Evolutionary conservation across 768 basidiomycete species (phyloP), one percentile per base, ranked within the genome.

Genomic region (Leccinum longicurvipes): DNA sequence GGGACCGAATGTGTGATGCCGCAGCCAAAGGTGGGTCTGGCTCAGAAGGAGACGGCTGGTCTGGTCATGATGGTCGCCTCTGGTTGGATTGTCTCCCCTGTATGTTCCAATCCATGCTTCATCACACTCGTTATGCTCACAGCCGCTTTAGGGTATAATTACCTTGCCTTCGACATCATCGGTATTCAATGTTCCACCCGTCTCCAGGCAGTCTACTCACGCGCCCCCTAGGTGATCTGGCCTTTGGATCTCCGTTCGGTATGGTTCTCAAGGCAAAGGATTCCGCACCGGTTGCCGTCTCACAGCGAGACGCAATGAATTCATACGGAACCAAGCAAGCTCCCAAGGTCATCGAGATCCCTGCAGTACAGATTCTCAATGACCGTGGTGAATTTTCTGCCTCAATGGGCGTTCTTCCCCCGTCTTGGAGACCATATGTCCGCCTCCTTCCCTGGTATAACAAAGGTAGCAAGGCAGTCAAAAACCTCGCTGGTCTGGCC

Each of bases 351-450:
- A 58, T 77, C 14, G 74, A 84, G 60, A 83, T 93, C 44, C 89
- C 92, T 5, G 94, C 91, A 5, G 86, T 92, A 44, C 74, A 86
- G 64, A 93, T 95, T 60, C 79, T 96, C 46, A 94, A 95, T 68
- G 85, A 87, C 53, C 86, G 93, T 21, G 93, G 93, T 57, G 91
- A 92, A 67, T 94, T 80, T 71, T 88, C 88, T 4, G 90, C 91
- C 57, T 84, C 90, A 0, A 84, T 93, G 77, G 93, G 92, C 12
- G 84, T 82, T 10, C 76, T 94, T 15, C 88, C 90, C 0, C 77
- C 83, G 2, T 82, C 77, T 73, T 83, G 87, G 79, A 81, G 89
- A 27, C 87, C 89, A 3, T 72, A 82, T 57, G 81, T 79, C 39
- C 77, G 78, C 58, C 77, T 77, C 44, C 72, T 89, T 52, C 92